Evolutionary conservation across 495 filamentous ascomycete species (phyloP).

Genomic region (Bathelium albidoporum): DNA sequence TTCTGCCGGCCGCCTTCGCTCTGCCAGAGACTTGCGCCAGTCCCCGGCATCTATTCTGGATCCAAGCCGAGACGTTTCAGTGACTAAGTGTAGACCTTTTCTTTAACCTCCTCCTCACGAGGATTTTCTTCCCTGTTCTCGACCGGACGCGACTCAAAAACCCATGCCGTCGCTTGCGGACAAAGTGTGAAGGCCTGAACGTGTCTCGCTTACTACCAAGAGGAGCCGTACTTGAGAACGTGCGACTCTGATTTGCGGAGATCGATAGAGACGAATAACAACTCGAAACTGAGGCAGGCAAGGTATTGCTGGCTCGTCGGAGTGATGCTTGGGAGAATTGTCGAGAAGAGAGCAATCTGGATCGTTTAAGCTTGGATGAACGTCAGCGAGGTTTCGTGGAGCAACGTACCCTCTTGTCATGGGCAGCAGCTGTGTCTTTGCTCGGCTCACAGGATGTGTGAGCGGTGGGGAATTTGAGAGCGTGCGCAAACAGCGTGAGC

Average conservation of each 20-base stretch:
- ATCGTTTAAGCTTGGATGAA: neutral
- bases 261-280: conserved; percentile 27
- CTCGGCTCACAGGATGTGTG: neutral
- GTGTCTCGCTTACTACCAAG: conserved; percentile 47
- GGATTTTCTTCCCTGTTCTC: conserved; percentile 43
- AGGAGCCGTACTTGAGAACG: conserved; percentile 36
- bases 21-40: no score
- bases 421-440: neutral
- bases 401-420: neutral
- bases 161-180: conserved; percentile 62
- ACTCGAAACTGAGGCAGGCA: conserved; percentile 10
- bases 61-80: conserved; percentile 17
- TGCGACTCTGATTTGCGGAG: conserved; percentile 38
- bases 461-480: neutral
- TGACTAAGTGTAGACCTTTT: conserved; percentile 53
- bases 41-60: neutral
- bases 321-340: conserved; percentile 29
- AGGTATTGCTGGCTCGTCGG: conserved; percentile 26
- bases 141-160: conserved; percentile 51
- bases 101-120: conserved; percentile 50
- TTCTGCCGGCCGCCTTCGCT: no score
- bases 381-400: neutral
- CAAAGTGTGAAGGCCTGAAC: conserved; percentile 54
- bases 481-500: conserved; percentile 17
- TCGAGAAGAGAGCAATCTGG: conserved; percentile 23